Base-by-base conservation (phyloP, 768 basidiomycete genomes). In the Polyporus arcularius region DNA sequence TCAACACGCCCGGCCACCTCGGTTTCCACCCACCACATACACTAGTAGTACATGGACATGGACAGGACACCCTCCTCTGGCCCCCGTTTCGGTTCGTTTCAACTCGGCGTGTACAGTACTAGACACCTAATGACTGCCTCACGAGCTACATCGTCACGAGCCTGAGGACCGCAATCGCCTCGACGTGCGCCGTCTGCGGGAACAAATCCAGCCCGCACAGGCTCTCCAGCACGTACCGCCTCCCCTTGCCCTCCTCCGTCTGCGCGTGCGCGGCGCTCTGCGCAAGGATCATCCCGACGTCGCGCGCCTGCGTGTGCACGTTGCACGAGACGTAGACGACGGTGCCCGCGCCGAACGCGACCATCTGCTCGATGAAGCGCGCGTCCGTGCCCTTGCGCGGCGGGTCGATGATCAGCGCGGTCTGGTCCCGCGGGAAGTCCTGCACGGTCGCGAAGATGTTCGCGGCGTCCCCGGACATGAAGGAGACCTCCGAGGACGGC, bases 261-360 rank as follows among this genome's bases (percentile, higher is more conserved):
- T 73, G 76, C 49, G 65, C 75, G 56, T 71, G 75, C 48, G 72
- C 77, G 66, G 74, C 74, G 62, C 80, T 81, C 70, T 83, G 74
- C 21, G 65, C 58, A 46, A 87, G 38, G 39, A 97, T 84, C 74
- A 78, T 83, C 15, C 92, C 94, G 2, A 97, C 80, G 73, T 97
- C 96, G 67, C 95, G 77, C 35, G 91, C 92, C 77, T 93, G 91
- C 8, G 94, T 94, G 68, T 96, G 95, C 49, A 97, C 95, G 70
- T 96, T 97, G 68, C 95, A 97, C 70, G 91, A 94, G 58, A 98
- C 93, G 69, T 97, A 97, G 52, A 95, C 90, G 63, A 96, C 80
- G 31, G 83, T 84, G 57, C 77, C 75, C 12, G 88, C 79, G 40
- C 85, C 75, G 74, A 98, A 91, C 6, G 68, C 72, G 53, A 96